Conservation (phyloP, 2,329 filamentous ascomycete genomes). For the Pyricularia pennisetigena region DNA sequence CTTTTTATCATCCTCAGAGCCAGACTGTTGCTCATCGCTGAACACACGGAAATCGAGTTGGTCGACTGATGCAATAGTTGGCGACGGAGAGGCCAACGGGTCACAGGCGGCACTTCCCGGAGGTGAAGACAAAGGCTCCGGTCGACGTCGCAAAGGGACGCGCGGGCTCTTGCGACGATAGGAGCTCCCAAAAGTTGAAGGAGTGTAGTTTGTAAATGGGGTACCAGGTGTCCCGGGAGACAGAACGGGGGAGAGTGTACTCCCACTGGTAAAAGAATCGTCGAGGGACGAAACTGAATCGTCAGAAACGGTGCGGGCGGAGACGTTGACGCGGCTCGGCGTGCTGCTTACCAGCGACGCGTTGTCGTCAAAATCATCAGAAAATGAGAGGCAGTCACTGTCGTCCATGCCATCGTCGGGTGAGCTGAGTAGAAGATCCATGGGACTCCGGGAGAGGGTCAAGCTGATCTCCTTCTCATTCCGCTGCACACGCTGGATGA, state of each 20-base stretch:
- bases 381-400: constrained; percentile 37
- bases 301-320: constrained; percentile 38
- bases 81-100: constrained; percentile 28
- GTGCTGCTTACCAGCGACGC: constrained; percentile 23
- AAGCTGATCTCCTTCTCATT: constrained; percentile 50
- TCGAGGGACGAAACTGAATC: constrained; percentile 53
- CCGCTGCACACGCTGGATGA: constrained; percentile 42
- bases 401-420: constrained; percentile 46
- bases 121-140: constrained; percentile 47
- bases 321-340: constrained; percentile 13
- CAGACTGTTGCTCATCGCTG: neutral
- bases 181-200: constrained; percentile 35
- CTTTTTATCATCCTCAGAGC: constrained; percentile 18
- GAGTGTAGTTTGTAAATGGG: neutral
- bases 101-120: constrained; percentile 32
- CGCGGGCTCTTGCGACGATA: constrained; percentile 20
- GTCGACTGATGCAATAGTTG: constrained; percentile 26
- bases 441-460: constrained; percentile 40
- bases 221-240: neutral
- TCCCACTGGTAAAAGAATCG: constrained; percentile 36
- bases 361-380: constrained; percentile 23
- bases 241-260: constrained; percentile 11
- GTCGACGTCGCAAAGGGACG: constrained; percentile 33
- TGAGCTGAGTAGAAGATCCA: constrained; percentile 50
- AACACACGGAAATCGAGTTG: constrained; percentile 39